phyloP scores from a whole-genome alignment of 2,329 filamentous ascomycete genomes.

The Parascedosporium putredinis region DNA sequence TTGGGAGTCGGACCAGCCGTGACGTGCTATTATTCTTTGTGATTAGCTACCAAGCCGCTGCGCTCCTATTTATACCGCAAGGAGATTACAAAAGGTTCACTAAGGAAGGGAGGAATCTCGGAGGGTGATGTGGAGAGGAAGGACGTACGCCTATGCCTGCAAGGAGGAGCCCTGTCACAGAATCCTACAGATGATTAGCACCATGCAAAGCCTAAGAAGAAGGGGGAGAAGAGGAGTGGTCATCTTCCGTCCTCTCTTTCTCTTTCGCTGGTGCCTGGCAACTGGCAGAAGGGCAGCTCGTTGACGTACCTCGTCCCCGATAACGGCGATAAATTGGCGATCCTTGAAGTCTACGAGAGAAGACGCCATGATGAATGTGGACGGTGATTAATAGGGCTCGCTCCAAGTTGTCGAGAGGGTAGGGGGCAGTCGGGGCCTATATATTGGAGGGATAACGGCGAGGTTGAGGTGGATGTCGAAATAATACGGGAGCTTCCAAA shows the following conservation, averaged over 20 bases:
- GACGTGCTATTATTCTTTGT: constrained; percentile 89
- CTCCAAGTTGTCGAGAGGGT: neutral
- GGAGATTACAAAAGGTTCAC: neutral
- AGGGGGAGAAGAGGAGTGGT: too few species aligned
- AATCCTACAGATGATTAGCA: constrained; percentile 56
- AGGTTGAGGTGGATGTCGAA: constrained; percentile 1
- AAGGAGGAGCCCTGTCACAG: constrained; percentile 88
- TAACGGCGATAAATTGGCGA: constrained; percentile 92
- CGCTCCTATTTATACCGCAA: too few species aligned
- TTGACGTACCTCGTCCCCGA: constrained; percentile 75
- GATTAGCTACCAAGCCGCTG: too few species aligned
- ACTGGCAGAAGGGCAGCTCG: too few species aligned
- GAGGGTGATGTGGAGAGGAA: neutral
- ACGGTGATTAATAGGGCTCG: too few species aligned
- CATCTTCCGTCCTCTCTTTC: too few species aligned
- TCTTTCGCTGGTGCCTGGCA: too few species aligned
- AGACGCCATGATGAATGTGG: constrained; percentile 27
- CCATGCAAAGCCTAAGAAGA: neutral
- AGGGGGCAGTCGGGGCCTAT: neutral
- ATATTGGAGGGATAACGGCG: neutral
- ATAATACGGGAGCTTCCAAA: neutral
- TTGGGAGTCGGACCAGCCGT: constrained; percentile 78
- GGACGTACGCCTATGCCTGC: constrained; percentile 77
- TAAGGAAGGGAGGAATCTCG: neutral
- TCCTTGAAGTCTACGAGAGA: constrained; percentile 60